These are phyloP conservation scores for Pisolithus thermaeus DNA, from an alignment of 1,284 basidiomycete species.

Conservation along the genomic window DNA sequence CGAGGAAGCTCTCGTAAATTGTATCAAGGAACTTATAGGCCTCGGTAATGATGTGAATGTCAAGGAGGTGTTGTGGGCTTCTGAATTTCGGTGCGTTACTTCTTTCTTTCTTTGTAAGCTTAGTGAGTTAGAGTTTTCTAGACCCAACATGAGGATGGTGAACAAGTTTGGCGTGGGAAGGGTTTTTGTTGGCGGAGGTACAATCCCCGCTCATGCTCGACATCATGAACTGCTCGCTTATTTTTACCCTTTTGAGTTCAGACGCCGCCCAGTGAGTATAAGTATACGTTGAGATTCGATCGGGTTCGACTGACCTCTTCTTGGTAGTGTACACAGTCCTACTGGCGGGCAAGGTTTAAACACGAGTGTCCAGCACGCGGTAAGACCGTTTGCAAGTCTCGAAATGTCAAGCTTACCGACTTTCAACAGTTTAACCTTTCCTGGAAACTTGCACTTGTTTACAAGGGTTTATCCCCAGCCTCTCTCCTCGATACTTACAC, in stretches of 20 bases:
- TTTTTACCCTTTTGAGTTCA: no score
- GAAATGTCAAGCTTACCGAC: no score
- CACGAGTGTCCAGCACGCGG: no score
- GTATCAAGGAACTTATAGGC: conserved; percentile 12
- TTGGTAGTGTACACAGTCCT: no score
- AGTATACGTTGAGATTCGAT: no score
- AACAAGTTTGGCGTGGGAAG: conserved; percentile 17
- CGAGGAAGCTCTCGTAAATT: conserved; percentile 10
- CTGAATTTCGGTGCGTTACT: conserved; percentile 22
- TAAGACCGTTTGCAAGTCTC: no score
- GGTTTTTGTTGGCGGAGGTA: no score
- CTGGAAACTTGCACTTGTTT: conserved; percentile 38
- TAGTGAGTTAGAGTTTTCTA: conserved; percentile 1
- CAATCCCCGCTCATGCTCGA: no score
- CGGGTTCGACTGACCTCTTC: no score
- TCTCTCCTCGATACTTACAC: conserved; percentile 32
- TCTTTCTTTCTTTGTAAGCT: not conserved
- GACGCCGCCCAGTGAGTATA: no score
- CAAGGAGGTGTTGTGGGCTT: conserved; percentile 9
- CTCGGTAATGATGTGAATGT: conserved; percentile 10
- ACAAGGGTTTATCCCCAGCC: conserved; percentile 26
- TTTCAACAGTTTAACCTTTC: conserved; percentile 31
- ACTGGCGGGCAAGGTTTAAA: no score
- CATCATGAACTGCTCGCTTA: no score
- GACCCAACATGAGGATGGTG: conserved; percentile 30